Evolutionary conservation across 2,329 filamentous ascomycete species (phyloP).

Genomic region (Fusarium sp.): DNA sequence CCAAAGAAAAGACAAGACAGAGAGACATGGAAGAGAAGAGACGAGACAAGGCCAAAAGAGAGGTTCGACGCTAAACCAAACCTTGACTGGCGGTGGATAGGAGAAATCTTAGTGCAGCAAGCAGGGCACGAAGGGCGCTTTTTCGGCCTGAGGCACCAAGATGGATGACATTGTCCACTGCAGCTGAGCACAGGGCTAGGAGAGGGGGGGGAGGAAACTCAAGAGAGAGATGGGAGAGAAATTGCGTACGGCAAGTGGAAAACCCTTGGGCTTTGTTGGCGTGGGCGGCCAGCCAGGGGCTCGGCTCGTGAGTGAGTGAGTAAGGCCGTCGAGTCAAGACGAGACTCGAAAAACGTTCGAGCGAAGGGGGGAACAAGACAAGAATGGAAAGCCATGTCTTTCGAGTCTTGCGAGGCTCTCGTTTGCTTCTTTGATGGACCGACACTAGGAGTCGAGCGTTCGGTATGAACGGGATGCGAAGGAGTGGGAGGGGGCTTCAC

Average conservation of each 20-base stretch:
- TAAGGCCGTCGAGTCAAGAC: conserved; percentile 17
- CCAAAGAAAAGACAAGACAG: conserved; percentile 45
- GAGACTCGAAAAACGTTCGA: conserved; percentile 34
- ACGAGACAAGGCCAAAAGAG: conserved; percentile 47
- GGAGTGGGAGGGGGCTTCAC: conserved; percentile 50
- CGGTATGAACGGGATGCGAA: conserved; percentile 49
- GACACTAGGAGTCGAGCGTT: conserved; percentile 47
- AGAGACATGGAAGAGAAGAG: conserved; percentile 47
- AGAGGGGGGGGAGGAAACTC: conserved; percentile 31
- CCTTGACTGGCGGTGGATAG: conserved; percentile 55
- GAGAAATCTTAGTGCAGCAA: conserved; percentile 54
- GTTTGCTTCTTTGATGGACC: conserved; percentile 30
- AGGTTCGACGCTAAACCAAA: conserved; percentile 56
- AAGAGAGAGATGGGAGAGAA: conserved; percentile 41
- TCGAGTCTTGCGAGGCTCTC: conserved; percentile 36
- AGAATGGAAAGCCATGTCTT: conserved; percentile 27
- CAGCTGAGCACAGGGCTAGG: conserved; percentile 41
- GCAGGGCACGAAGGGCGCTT: conserved; percentile 46
- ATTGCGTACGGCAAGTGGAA: conserved; percentile 49
- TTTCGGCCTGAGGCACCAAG: conserved; percentile 48
- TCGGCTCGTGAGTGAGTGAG: conserved; percentile 32
- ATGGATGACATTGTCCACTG: conserved; percentile 42
- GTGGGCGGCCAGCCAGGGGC: conserved; percentile 34
- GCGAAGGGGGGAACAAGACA: conserved; percentile 20
- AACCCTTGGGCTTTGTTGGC: conserved; percentile 33